Evolutionary conservation across 768 basidiomycete species (phyloP).

Genomic region (Mycena vitilis): DNA sequence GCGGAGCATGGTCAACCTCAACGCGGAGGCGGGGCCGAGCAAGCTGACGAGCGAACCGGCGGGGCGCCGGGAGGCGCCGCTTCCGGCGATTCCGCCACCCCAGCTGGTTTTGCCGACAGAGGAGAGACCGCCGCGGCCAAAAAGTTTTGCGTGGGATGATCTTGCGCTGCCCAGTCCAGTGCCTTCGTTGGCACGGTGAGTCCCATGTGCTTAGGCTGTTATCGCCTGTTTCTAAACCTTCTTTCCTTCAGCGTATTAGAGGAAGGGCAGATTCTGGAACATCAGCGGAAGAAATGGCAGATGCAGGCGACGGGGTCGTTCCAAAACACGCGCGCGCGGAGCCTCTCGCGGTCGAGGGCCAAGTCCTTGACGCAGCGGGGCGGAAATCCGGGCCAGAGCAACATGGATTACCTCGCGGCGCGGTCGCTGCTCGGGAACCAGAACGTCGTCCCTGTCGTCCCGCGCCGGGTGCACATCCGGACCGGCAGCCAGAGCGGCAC

Average conservation of each 20-base stretch:
- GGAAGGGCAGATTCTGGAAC: conserved; percentile 70
- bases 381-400: conserved; percentile 42
- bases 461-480: conserved; percentile 35
- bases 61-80: conserved; percentile 9
- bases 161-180: conserved; percentile 68
- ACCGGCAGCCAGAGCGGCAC: conserved; percentile 37
- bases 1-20: conserved; percentile 40
- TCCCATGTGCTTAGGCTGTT: conserved; percentile 24
- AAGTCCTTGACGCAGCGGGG: conserved; percentile 63
- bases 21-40: conserved; percentile 28
- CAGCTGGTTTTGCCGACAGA: conserved; percentile 15
- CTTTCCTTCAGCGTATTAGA: conserved; percentile 66
- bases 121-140: conserved; percentile 55
- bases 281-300: conserved; percentile 76
- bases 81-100: conserved; percentile 21
- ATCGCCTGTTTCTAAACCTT: conserved; percentile 10
- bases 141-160: conserved; percentile 72
- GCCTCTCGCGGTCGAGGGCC: conserved; percentile 70
- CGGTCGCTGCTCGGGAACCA: conserved; percentile 77
- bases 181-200: conserved; percentile 67
- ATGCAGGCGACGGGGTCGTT: conserved; percentile 70
- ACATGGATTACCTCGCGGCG: conserved; percentile 73
- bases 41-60: conserved; percentile 10
- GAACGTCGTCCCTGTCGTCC: conserved; percentile 58
- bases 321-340: conserved; percentile 72